These are phyloP conservation scores for Ustilago vetiveriae DNA, from an alignment of 1,284 basidiomycete genomes.

Conservation along the genomic window DNA sequence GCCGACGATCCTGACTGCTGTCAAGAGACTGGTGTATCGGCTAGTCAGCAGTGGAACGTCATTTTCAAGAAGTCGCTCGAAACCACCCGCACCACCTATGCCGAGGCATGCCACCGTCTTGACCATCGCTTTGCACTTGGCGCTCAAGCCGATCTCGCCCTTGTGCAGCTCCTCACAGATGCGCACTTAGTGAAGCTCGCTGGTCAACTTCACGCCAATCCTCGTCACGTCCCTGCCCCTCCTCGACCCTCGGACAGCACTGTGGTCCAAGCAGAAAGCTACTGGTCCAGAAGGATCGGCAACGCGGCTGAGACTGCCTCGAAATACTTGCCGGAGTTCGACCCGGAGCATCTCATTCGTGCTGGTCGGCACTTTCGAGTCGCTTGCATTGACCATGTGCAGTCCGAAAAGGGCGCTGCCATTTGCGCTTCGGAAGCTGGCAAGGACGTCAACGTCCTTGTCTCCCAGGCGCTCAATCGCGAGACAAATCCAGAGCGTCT, in stretches of 20 bases:
- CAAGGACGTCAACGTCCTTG: slow-evolving; percentile 7
- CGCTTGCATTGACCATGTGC: slow-evolving; percentile 18
- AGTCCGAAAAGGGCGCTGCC: neutral
- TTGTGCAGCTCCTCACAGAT: slow-evolving; percentile 4
- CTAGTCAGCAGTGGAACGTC: slow-evolving; percentile 20
- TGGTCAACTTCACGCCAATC: slow-evolving; percentile 1
- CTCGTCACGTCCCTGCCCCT: slow-evolving; percentile 10
- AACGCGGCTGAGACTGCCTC: neutral
- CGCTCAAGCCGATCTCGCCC: slow-evolving; percentile 15
- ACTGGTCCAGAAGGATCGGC: slow-evolving; percentile 6
- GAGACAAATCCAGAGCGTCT: slow-evolving; percentile 25
- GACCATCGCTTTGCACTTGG: slow-evolving; percentile 15
- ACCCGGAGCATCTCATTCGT: slow-evolving; percentile 11
- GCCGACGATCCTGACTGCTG: slow-evolving; percentile 32
- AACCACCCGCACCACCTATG: slow-evolving; percentile 17
- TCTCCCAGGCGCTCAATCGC: slow-evolving; percentile 28
- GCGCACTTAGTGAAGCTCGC: slow-evolving; percentile 9
- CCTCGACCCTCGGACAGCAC: neutral
- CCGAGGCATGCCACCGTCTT: slow-evolving; percentile 26
- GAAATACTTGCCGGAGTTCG: slow-evolving; percentile 8
- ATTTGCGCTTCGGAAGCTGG: neutral
- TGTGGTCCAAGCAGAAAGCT: neutral
- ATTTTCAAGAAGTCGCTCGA: slow-evolving; percentile 23
- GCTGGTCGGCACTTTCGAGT: slow-evolving; percentile 20
- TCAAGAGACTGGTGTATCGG: neutral